These are phyloP conservation scores for Camptophora hylomeconis DNA, from an alignment of 2,329 filamentous ascomycete genomes.

Conservation along the genomic window DNA sequence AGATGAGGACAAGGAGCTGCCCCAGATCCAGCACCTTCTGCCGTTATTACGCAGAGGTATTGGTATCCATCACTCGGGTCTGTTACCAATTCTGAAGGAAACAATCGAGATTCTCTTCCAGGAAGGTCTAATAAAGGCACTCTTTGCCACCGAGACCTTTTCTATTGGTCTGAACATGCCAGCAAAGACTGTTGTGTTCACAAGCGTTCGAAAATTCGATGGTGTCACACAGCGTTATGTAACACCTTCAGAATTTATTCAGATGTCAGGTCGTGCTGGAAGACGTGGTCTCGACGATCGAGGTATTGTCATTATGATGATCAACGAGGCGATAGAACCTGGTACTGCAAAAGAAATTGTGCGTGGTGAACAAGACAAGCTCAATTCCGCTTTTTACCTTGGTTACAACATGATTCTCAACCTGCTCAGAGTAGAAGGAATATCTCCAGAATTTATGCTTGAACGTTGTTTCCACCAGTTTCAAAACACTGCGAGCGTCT, in stretches of 20 bases:
- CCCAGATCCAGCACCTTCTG: constrained; percentile 82
- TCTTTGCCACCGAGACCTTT: constrained; percentile 97
- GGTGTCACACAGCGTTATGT: constrained; percentile 68
- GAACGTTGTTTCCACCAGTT: constrained; percentile 97
- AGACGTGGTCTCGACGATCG: constrained; percentile 94
- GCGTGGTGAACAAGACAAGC: constrained; percentile 86
- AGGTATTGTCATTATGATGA: constrained; percentile 99
- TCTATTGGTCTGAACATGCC: constrained; percentile 99
- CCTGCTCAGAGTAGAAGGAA: constrained; percentile 92
- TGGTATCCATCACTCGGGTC: constrained; percentile 90
- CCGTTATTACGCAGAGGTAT: constrained; percentile 84
- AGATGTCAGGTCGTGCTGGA: constrained; percentile 96
- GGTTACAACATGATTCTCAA: constrained; percentile 99
- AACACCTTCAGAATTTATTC: constrained; percentile 90
- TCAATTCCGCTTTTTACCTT: constrained; percentile 94
- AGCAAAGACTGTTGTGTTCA: constrained; percentile 98
- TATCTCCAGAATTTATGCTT: constrained; percentile 97
- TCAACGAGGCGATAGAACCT: constrained; percentile 91
- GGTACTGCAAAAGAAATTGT: constrained; percentile 90
- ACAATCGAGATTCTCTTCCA: constrained; percentile 99
- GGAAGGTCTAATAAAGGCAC: constrained; percentile 91
- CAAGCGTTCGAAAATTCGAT: constrained; percentile 89
- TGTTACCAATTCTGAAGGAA: constrained; percentile 92
- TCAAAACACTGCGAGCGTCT: constrained; percentile 83
- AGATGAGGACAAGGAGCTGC: constrained; percentile 75